Evolutionary conservation across 768 basidiomycete species (phyloP).

Genomic region (Pholiota molesta): DNA sequence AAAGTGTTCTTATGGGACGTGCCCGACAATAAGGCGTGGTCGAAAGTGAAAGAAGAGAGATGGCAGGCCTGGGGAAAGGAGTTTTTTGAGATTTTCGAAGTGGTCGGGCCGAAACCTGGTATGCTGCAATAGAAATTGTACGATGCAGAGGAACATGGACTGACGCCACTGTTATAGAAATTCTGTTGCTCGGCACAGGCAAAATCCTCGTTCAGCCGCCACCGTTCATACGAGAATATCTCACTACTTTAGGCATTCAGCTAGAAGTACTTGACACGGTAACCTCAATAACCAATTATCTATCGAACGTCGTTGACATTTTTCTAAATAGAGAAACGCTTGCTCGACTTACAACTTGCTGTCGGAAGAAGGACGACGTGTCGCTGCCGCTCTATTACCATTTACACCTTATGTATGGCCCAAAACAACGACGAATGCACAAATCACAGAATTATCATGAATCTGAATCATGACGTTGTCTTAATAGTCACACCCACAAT

Average conservation of each 20-base stretch:
- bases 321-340: slow-evolving; percentile 71
- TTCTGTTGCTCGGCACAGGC: slow-evolving; percentile 89
- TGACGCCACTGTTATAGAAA: slow-evolving; percentile 54
- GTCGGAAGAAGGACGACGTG: slow-evolving; percentile 89
- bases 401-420: slow-evolving; percentile 56
- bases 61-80: slow-evolving; percentile 76
- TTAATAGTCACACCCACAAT: background rate
- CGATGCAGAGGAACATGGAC: background rate
- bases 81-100: slow-evolving; percentile 80
- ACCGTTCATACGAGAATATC: slow-evolving; percentile 59
- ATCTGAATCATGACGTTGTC: background rate
- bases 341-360: slow-evolving; percentile 95
- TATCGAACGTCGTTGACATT: background rate
- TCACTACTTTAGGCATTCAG: slow-evolving; percentile 81
- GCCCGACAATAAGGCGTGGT: slow-evolving; percentile 34
- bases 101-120: slow-evolving; percentile 88
- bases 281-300: slow-evolving; percentile 25
- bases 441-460: background rate
- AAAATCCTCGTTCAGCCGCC: slow-evolving; percentile 71
- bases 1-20: slow-evolving; percentile 92
- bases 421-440: slow-evolving; percentile 26
- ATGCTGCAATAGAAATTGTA: slow-evolving; percentile 24
- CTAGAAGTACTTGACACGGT: slow-evolving; percentile 91
- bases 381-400: slow-evolving; percentile 90
- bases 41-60: slow-evolving; percentile 27